Percentiles rank a stretch among this genome's conserved stretches.
phyloP scores from a whole-genome alignment of 1,284 basidiomycete genomes.

The Ustilago loliicola region DNA sequence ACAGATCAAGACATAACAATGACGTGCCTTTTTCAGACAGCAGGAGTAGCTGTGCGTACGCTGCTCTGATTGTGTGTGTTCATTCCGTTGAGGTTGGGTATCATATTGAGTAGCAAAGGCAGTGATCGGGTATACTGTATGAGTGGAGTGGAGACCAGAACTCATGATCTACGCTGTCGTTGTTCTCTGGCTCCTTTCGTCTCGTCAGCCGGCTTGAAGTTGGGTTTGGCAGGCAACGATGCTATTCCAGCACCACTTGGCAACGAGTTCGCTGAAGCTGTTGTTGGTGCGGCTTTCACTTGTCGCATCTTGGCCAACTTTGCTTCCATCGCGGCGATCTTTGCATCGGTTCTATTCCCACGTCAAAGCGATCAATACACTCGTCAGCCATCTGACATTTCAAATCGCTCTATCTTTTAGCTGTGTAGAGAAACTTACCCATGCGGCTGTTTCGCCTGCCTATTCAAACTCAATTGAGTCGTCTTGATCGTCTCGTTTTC shows the following conservation, averaged over 20 bases:
- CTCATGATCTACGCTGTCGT: conserved; percentile 5
- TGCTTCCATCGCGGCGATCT: conserved; percentile 95
- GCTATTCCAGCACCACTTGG: conserved; percentile 5
- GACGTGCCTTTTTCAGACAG: too few species aligned
- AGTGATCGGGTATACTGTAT: neutral
- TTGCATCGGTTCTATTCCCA: conserved; percentile 76
- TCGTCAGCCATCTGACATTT: neutral
- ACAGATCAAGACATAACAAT: neutral
- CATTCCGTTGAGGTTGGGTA: conserved; percentile 12
- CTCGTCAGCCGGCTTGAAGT: conserved; percentile 4
- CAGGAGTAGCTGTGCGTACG: neutral
- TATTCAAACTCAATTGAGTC: conserved; percentile 88
- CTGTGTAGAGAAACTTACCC: conserved; percentile 73
- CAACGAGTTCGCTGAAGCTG: neutral
- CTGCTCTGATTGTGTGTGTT: neutral
- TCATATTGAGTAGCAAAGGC: conserved; percentile 12
- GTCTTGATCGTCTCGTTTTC: conserved; percentile 75
- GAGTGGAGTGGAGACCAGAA: neutral
- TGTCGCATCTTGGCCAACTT: conserved; percentile 75
- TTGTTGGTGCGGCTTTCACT: conserved; percentile 18
- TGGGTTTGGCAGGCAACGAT: conserved; percentile 36
- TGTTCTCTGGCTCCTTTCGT: neutral
- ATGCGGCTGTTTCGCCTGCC: conserved; percentile 77
- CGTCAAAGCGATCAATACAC: neutral
- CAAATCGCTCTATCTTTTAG: neutral